Percentiles rank a stretch among this genome's conserved stretches.
Conservation (phyloP, 2,329 filamentous ascomycete genomes). For the Corynespora cassiicola region DNA sequence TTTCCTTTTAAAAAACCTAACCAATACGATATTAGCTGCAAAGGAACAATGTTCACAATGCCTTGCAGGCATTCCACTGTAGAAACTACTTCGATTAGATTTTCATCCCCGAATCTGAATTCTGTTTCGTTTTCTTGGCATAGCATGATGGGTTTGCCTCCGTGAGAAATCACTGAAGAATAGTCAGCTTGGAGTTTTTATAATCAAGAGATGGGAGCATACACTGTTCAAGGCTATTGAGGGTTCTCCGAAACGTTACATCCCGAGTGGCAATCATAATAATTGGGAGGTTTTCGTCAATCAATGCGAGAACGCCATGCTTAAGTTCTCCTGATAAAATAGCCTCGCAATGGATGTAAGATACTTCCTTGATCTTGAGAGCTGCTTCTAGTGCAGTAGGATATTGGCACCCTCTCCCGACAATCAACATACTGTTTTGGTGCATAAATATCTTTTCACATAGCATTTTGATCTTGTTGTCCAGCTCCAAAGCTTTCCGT, state of each 20-base stretch:
- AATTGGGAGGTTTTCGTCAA: constrained; percentile 98
- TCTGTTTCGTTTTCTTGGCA: constrained; percentile 91
- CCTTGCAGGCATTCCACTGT: constrained; percentile 96
- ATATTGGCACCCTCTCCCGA: constrained; percentile 95
- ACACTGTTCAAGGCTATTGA: constrained; percentile 99
- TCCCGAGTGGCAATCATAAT: constrained; percentile 99
- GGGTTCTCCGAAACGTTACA: constrained; percentile 95
- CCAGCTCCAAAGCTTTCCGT: constrained; percentile 87
- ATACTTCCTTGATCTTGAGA: constrained; percentile 99
- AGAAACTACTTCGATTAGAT: constrained; percentile 97
- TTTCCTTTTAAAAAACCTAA: constrained; percentile 93
- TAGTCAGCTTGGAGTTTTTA: too few relatives aligned
- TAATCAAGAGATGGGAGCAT: too few relatives aligned
- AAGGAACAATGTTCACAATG: constrained; percentile 94
- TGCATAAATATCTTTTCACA: constrained; percentile 95
- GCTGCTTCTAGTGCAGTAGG: constrained; percentile 96
- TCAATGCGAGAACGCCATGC: constrained; percentile 95
- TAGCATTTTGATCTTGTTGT: constrained; percentile 91
- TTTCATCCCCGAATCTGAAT: constrained; percentile 85
- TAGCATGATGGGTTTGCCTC: constrained; percentile 96
- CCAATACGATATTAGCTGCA: constrained; percentile 99
- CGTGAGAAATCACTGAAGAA: constrained; percentile 96
- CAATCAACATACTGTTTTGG: constrained; percentile 92
- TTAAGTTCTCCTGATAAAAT: constrained; percentile 99
- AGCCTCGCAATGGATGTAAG: constrained; percentile 98